Base-by-base conservation (phyloP, 2,329 filamentous ascomycete genomes). In the Diplodia sapinea region DNA sequence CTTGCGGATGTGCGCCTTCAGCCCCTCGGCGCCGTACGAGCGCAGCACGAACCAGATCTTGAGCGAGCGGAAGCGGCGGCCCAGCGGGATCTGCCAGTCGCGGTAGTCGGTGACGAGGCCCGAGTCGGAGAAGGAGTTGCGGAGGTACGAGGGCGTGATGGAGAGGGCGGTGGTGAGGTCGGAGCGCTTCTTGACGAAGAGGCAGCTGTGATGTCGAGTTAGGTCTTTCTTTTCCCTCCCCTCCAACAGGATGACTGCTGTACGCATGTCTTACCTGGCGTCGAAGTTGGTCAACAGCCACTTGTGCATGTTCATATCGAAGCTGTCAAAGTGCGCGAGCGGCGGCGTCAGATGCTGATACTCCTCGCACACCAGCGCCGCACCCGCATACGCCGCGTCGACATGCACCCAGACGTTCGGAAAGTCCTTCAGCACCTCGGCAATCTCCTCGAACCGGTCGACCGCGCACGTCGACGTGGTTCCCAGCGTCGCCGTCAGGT, bases 251-350 rank as follows among this genome's bases (percentile, higher is more conserved):
- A n/a, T n/a, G n/a, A n/a, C n/a, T 26, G 26, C 26, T 26, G 26
- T 26, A 26, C 17, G 40, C 1, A 0, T n/a, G 40, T 8, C 71
- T 36, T 74, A 82, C 80, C 80, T 82, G 4, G 87, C 87, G 74
- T 98, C 94, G 74, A 97, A 97, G 79, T 96, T 97, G 68, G 93
- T 93, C 20, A 97, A 88, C 57, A 97, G 85, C 94, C 94, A 97
- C 82, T 98, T 98, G 85, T 97, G 94, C 87, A 97, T 91, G 83
- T 97, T 98, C 82, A 94, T 88, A 80, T 97, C 90, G 85, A 96
- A 97, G 71, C 90, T 93, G 82, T 97, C 91, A 76, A 96, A 93
- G 26, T 83, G 80, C 1, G 83, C 81, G 62, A 94, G 84, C 9
- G 87, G 81, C 26, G 82, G 75, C 1, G 89, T 84, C 61, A 93